Evolutionary conservation across 495 filamentous ascomycete species (phyloP).

Genomic region (Bathelium albidoporum): DNA sequence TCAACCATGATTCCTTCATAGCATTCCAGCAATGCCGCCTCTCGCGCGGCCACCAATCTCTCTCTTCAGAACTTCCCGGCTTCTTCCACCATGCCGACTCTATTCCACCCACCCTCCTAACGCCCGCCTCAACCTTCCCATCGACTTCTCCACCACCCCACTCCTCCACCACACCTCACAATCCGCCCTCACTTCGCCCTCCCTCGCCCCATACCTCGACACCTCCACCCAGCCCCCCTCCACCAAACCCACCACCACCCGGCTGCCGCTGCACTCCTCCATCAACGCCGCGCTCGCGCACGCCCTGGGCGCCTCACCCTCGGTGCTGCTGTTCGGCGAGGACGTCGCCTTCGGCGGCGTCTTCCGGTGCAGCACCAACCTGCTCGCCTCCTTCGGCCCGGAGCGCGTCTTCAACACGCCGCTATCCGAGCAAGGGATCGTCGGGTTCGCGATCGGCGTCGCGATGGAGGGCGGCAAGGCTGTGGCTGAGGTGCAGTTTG

Average conservation of each 20-base stretch:
- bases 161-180: slow-evolving; percentile 69
- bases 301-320: slow-evolving; percentile 73
- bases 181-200: slow-evolving; percentile 52
- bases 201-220: background rate
- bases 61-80: background rate
- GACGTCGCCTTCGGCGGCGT: slow-evolving; percentile 96
- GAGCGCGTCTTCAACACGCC: slow-evolving; percentile 96
- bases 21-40: background rate
- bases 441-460: slow-evolving; percentile 84
- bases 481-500: slow-evolving; percentile 95
- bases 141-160: slow-evolving; percentile 76
- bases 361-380: slow-evolving; percentile 87
- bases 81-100: background rate
- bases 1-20: background rate
- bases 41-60: background rate
- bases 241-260: slow-evolving; percentile 56
- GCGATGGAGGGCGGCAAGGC: slow-evolving; percentile 88
- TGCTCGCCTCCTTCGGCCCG: slow-evolving; percentile 74
- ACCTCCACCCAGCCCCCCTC: slow-evolving; percentile 46
- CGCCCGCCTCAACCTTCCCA: slow-evolving; percentile 68
- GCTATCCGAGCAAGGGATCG: slow-evolving; percentile 85
- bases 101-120: slow-evolving; percentile 35
- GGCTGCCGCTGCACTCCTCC: slow-evolving; percentile 85
- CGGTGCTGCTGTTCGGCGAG: slow-evolving; percentile 86
- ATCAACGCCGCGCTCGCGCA: slow-evolving; percentile 81